These are phyloP conservation scores for Cyberlindnera meyerae DNA, from an alignment of 805 yeast species.

Conservation along the genomic window DNA sequence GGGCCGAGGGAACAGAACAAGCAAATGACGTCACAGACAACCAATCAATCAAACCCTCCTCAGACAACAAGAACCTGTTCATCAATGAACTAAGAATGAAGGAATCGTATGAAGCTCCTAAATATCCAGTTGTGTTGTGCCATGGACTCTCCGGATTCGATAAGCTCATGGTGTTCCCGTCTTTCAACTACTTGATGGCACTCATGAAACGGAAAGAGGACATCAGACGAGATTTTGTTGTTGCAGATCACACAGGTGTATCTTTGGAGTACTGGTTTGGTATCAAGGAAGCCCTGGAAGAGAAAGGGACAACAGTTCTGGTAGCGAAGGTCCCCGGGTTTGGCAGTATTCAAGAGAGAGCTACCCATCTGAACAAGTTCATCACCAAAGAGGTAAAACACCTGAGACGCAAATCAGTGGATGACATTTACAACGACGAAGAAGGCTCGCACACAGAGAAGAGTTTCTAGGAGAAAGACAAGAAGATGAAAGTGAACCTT, in stretches of 20 bases:
- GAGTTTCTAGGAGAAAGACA: slow-evolving; percentile 18
- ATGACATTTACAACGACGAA: slow-evolving; percentile 23
- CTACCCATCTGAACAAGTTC: slow-evolving; percentile 47
- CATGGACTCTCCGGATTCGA: slow-evolving; percentile 89
- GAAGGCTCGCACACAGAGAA: slow-evolving; percentile 5
- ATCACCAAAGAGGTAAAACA: slow-evolving; percentile 31
- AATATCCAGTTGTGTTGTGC: slow-evolving; percentile 72
- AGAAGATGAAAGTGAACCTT: slow-evolving; percentile 55
- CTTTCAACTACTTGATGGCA: slow-evolving; percentile 28
- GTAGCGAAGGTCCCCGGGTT: slow-evolving; percentile 81
- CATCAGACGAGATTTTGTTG: slow-evolving; percentile 15
- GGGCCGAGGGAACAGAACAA: no score
- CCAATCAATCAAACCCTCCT: slow-evolving; percentile 7
- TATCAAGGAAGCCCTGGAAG: slow-evolving; percentile 53
- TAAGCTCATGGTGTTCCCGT: slow-evolving; percentile 41
- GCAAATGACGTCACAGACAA: no score
- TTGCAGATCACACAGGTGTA: slow-evolving; percentile 30
- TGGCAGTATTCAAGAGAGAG: slow-evolving; percentile 69
- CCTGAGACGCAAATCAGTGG: slow-evolving; percentile 19
- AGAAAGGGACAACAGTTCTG: slow-evolving; percentile 61
- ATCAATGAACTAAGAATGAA: slow-evolving; percentile 20
- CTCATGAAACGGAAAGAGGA: slow-evolving; percentile 13
- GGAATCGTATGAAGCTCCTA: slow-evolving; percentile 51
- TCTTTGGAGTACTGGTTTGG: slow-evolving; percentile 80
- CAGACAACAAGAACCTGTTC: slow-evolving; percentile 5